Evolutionary conservation across 495 filamentous ascomycete species (phyloP), one percentile per base, ranked within the genome.

Genomic region (Neurospora sp.): DNA sequence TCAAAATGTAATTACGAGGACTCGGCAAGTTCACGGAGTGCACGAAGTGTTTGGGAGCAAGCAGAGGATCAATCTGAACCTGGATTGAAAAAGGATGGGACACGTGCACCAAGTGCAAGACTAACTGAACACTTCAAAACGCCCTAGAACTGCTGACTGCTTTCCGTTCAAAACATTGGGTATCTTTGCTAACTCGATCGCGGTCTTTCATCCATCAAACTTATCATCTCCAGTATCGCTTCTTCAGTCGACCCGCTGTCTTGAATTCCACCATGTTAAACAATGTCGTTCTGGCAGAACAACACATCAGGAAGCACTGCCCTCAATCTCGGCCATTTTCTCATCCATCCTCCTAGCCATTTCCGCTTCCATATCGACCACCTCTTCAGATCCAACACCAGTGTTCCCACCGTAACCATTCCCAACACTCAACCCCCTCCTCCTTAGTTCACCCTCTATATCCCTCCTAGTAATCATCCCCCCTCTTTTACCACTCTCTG

Each of bases 291-390:
- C 48, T 66, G 27, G 5, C 2, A 27, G 27, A 16, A 31, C 53
- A 16, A 31, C 53, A 66, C 53, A 66, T 71, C 40, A 71, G 11
- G 22, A 71, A 20, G 69, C 39, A 38, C 11, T 70, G 12, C 35
- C 72, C 68, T 80, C 81, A 73, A 82, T 75, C 77, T 83, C 82
- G 3, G 83, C 87, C 48, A 85, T 85, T 70, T 83, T 83, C 78
- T 88, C 84, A 82, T 88, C 86, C 78, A 86, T 83, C 40, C 85
- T 83, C 74, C 86, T 85, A 79, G 88, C 86, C 75, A 93, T 81
- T 78, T 89, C 89, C 3, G 80, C 81, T 69, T 92, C 90, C 59
- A 93, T 81, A 73, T 84, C 83, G 16, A 75, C 87, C 35, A 85
- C 84, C 27, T 85, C 82, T 16, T 87, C 77, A 35, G 27, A 66